Base-by-base conservation (phyloP, 1,284 basidiomycete species). In the Coriolopsis trogii region DNA sequence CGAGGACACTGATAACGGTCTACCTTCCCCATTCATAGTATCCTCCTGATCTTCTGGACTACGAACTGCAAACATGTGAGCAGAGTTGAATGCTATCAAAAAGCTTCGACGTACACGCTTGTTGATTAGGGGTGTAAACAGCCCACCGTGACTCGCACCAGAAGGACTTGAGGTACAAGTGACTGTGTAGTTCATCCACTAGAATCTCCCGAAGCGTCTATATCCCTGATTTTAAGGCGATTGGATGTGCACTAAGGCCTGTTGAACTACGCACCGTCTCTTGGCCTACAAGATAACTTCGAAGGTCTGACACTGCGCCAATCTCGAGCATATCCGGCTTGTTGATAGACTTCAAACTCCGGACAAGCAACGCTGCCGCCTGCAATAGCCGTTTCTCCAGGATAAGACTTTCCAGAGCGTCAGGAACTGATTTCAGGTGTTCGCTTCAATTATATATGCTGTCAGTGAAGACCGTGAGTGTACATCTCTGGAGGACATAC, bases 161-260 rank as follows among this genome's bases (percentile, higher is more conserved):
- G 69, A 94, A 95, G 6, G 90, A 93, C 67, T 97, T 98, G 52
- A 99, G 82, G 70, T 98, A 99, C n/a, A 99, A 73, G 70, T 99
- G 97, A 63, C 88, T 95, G 68, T 99, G 95, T 21, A 99, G 78
- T 67, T 99, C 97, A 61, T 99, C 97, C 15, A 97, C 79, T 46
- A 99, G 73, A 51, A 99, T 97, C 58, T 99, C 95, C 45, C 90
- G 81, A 39, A 98, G 72, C 9, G 91, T 87, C 92, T 95, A 58
- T 8, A 41, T 7, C 25, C 29, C 20, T 41, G 38, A 24, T 46
- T 12, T 16, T 24, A 21, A 28, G 20, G 10, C 5, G 21, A 18
- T 23, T 16, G 21, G 12, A 13, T 16, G 13, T 23, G 21, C 21
- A 21, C 9, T 12, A 15, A 28, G 25, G 6, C n/a, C n/a, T n/a